Evolutionary conservation across 2,329 filamentous ascomycete species (phyloP), one percentile per base, ranked within the genome.

Genomic region (Diaporthe ampelina): DNA sequence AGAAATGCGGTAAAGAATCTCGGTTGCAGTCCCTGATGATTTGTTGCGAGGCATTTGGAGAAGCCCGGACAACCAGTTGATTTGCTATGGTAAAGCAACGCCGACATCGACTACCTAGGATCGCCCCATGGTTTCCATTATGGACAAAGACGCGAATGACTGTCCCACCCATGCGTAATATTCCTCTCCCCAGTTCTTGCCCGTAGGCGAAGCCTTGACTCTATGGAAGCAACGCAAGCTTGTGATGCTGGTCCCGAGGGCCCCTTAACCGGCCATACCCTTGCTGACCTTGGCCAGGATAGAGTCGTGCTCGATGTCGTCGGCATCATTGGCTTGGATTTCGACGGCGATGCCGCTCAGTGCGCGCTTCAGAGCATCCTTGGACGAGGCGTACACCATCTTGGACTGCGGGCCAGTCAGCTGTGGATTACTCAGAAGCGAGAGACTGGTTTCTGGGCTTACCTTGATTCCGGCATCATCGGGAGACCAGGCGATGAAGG

Each of bases 361-460:
- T 68, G 93, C 85, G 84, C 92, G 92, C 90, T 95, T 96, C 79
- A 97, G 90, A 75, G 93, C 93, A 81, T 95, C 93, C 88, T 96
- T 97, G 85, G 94, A 97, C 70, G 94, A 94, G 80, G 94, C 93
- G 89, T 96, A 97, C 84, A 95, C 90, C 94, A 97, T 97, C 89
- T 95, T 95, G 85, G 93, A 89, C 94, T 95, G 78, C 45, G 40
- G 26, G 78, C 56, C 37, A 37, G 67, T 72, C 43, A 52, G 57
- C 52, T 43, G 45, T 50, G 19, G n/a, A 10, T 79, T 74, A 78
- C 75, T 69, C 21, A 45, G 32, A 78, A 24, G 57, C 73, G 77
- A 40, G 15, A 26, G 50, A 19, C 76, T 63, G 75, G 61, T 59
- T 40, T 65, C 21, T 52, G 57, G 32, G 21, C 91, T 84, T 83